Conservation (phyloP, 1,284 basidiomycete genomes). For the Takashimella tepidaria region DNA sequence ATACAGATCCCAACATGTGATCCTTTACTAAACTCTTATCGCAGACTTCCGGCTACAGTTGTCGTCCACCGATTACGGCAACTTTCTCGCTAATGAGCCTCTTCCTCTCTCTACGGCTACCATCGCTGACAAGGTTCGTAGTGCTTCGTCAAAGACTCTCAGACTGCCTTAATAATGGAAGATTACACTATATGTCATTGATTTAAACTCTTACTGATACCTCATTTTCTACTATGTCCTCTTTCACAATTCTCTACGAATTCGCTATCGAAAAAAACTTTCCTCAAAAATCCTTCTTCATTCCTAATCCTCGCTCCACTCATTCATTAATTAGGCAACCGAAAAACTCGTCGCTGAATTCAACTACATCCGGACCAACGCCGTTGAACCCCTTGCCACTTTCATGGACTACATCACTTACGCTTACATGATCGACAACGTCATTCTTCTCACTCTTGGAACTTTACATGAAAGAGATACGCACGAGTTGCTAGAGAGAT, state of each 20-base stretch:
- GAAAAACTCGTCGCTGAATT: slow-evolving; percentile 94
- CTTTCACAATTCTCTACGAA: too few relatives aligned
- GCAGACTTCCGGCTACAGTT: slow-evolving; percentile 88
- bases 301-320: not conserved
- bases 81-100: slow-evolving; percentile 95
- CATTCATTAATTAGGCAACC: too few relatives aligned
- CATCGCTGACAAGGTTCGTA: slow-evolving; percentile 71
- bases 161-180: too few relatives aligned
- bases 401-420: slow-evolving; percentile 98
- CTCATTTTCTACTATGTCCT: too few relatives aligned
- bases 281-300: not conserved
- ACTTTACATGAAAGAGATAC: slow-evolving; percentile 97
- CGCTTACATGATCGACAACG: slow-evolving; percentile 99
- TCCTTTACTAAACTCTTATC: too few relatives aligned
- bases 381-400: slow-evolving; percentile 81
- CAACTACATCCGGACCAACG: slow-evolving; percentile 86
- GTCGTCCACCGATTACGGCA: slow-evolving; percentile 95
- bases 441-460: slow-evolving; percentile 94
- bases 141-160: too few relatives aligned
- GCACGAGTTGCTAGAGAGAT: slow-evolving; percentile 90
- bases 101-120: slow-evolving; percentile 92
- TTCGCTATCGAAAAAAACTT: too few relatives aligned
- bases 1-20: too few relatives aligned
- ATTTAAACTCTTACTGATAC: too few relatives aligned
- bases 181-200: too few relatives aligned